Evolutionary conservation across 2,329 filamentous ascomycete species (phyloP), one percentile per base, ranked within the genome.

Genomic region (Moelleriella libera): DNA sequence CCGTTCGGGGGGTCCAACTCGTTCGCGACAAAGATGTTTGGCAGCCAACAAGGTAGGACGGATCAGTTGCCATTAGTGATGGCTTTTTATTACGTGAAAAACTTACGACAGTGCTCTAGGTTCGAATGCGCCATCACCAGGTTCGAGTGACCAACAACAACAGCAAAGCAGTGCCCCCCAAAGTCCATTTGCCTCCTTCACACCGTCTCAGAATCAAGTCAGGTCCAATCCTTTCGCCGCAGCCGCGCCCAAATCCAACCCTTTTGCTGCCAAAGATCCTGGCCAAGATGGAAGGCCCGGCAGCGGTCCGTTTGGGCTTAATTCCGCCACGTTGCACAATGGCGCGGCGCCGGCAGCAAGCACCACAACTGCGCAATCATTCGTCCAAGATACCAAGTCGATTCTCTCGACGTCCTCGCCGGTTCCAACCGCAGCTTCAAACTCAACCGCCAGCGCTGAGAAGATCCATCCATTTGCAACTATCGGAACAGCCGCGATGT

Each of bases 41-140:
- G 40, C 21, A n/a, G 40, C 40, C 40, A 42, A n/a, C 40, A 42
- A 42, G 40, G 40, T 42, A 28, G 21, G 40, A 42, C n/a, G 7
- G 10, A n/a, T 42, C n/a, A 14, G 34, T 9, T 37, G 12, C 12
- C 34, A 37, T 37, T 8, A 37, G 8, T 37, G 34, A 9, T 37
- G 8, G 8, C 34, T 9, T 37, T 12, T 37, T 37, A 4, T 12
- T 8, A 37, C 21, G 12, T 41, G 34, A 45, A 39, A 30, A 42
- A 12, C 28, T 43, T 12, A 42, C 45, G 41, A 45, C 46, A 21
- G 48, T 49, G 32, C 49, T 49, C 29, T 45, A 49, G 9, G 40
- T 5, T 32, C 40, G n/a, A 42, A 42, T n/a, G 40, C 40, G 11
- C 8, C 29, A 29, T 2, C 40, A 12, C 6, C 37, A 14, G 14